Evolutionary conservation across 2,329 filamentous ascomycete genomes (phyloP).

Genomic region (Penicillium sp.): DNA sequence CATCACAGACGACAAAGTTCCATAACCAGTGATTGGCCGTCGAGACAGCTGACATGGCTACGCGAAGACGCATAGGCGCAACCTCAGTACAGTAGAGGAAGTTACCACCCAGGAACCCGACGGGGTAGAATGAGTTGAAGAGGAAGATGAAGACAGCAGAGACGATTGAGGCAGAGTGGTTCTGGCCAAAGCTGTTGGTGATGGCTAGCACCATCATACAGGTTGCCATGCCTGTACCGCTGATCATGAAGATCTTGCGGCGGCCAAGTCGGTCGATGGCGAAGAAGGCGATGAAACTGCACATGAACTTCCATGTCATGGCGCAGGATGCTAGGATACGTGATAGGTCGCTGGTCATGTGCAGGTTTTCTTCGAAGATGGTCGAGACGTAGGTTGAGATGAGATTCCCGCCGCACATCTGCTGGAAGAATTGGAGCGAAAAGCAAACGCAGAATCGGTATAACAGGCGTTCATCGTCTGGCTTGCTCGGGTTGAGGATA

Average conservation of each 20-base stretch:
- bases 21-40: conserved; percentile 23
- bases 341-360: conserved; percentile 21
- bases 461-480: conserved; percentile 36
- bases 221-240: conserved; percentile 49
- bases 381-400: conserved; percentile 22
- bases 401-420: conserved; percentile 23
- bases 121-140: conserved; percentile 23
- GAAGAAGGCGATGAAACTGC: conserved; percentile 49
- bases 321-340: conserved; percentile 46
- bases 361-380: conserved; percentile 21
- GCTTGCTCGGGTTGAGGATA: conserved; percentile 49
- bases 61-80: conserved; percentile 22
- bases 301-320: conserved; percentile 55
- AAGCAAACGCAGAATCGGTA: conserved; percentile 21
- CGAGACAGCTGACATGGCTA: conserved; percentile 21
- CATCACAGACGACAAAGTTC: conserved; percentile 24
- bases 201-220: conserved; percentile 53
- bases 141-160: conserved; percentile 22
- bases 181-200: conserved; percentile 31
- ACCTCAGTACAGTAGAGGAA: conserved; percentile 25
- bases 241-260: conserved; percentile 51
- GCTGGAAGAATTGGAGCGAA: conserved; percentile 21
- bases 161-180: conserved; percentile 11
- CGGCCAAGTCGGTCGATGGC: conserved; percentile 50
- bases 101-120: conserved; percentile 21